These are phyloP conservation scores for Neurospora crassa DNA, from an alignment of 2,329 filamentous ascomycete genomes.

Conservation along the genomic window DNA sequence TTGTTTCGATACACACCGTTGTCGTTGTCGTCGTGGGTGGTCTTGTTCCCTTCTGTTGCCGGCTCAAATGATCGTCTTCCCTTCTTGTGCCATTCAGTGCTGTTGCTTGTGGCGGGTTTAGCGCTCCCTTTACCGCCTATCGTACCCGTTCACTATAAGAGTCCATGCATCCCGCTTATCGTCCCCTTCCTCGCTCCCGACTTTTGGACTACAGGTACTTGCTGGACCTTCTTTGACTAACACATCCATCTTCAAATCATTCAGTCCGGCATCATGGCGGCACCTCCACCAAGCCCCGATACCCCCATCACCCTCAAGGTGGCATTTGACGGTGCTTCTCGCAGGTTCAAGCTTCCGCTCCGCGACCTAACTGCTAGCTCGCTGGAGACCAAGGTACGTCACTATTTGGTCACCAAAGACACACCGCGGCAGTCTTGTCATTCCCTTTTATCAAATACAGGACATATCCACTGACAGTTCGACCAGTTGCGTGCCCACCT, in stretches of 20 bases:
- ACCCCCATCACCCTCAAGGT: constrained; percentile 82
- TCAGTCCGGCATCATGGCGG: constrained; percentile 23
- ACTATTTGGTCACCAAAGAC: constrained; percentile 1
- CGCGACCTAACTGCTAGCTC: constrained; percentile 66
- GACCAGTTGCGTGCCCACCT: constrained; percentile 62
- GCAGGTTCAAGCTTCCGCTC: constrained; percentile 82
- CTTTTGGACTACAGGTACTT: background rate
- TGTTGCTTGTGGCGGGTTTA: background rate
- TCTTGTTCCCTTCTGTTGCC: background rate
- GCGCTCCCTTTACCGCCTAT: constrained; percentile 6
- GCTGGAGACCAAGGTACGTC: constrained; percentile 76
- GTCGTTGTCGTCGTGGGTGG: background rate
- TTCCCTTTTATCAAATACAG: background rate
- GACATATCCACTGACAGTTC: background rate
- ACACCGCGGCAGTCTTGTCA: background rate
- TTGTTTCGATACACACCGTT: background rate
- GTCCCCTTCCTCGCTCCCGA: constrained; percentile 1
- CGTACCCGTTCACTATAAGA: background rate
- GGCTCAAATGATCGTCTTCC: background rate
- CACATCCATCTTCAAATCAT: constrained; percentile 3
- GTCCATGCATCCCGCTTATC: constrained; percentile 1
- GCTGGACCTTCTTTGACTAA: background rate
- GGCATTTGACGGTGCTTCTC: constrained; percentile 62
- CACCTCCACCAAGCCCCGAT: constrained; percentile 39
- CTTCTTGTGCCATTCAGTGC: background rate